A percentile compares a stretch with the other conserved stretches of the same genome.
Evolutionary conservation across 2,329 filamentous ascomycete genomes (phyloP).

Genomic region (Allantophomopsis cytisporea): DNA sequence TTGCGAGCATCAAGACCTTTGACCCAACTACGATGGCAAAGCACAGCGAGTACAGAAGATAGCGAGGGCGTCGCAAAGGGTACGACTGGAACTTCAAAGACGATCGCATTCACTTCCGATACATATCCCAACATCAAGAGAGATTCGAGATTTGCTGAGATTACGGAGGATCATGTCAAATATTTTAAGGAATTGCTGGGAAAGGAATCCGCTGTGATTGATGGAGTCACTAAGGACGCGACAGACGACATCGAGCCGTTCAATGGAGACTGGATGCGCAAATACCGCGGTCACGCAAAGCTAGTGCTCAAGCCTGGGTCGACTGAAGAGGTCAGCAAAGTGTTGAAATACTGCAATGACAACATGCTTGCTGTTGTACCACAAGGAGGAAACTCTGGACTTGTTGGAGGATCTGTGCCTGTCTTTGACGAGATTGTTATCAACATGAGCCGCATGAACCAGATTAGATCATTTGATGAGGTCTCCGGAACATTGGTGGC

Average conservation of each 20-base stretch:
- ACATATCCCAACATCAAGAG: conserved; percentile 75
- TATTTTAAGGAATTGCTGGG: conserved; percentile 76
- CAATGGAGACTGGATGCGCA: conserved; percentile 98
- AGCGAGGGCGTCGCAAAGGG: conserved; percentile 13
- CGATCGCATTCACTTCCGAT: conserved; percentile 69
- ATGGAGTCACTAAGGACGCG: conserved; percentile 64
- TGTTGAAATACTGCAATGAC: conserved; percentile 91
- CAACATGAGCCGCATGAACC: conserved; percentile 81
- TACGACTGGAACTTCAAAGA: conserved; percentile 19
- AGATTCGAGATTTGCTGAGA: conserved; percentile 57
- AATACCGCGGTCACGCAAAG: conserved; percentile 83
- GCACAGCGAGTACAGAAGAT: conserved; percentile 15
- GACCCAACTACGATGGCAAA: conserved; percentile 14
- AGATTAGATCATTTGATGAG: conserved; percentile 83
- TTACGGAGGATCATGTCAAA: conserved; percentile 68
- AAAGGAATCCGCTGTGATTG: conserved; percentile 65
- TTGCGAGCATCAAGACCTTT: conserved; percentile 9
- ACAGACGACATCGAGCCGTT: conserved; percentile 77
- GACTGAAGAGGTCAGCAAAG: conserved; percentile 79
- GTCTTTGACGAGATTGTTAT: conserved; percentile 98
- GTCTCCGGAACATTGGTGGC: conserved; percentile 82
- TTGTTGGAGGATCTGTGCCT: conserved; percentile 90
- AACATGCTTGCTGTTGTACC: conserved; percentile 86
- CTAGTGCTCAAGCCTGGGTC: conserved; percentile 77
- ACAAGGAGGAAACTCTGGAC: conserved; percentile 91